Base-by-base conservation (phyloP, 495 filamentous ascomycete genomes). In the Neurospora sp. region DNA sequence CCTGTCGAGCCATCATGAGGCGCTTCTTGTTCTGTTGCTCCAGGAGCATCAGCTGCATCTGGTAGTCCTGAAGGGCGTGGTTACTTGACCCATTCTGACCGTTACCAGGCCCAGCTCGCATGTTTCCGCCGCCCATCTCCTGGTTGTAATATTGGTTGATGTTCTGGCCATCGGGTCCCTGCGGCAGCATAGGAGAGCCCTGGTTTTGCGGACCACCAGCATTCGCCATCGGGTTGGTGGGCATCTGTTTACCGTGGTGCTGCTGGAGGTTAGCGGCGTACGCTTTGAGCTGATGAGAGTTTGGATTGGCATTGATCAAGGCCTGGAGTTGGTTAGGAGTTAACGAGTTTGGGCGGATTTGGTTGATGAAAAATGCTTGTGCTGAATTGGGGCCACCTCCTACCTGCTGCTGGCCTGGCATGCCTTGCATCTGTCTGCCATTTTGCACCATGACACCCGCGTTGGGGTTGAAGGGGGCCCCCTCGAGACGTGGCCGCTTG, bases 1-100 rank as follows among this genome's bases (percentile, higher is more conserved):
- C 96, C 82, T 97, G 93, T 59, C 96, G 91, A 72, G 96, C 96
- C 94, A 97, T 96, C 87, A 98, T 91, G 77, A 99, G 84, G 31
- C 96, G 87, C 78, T 95, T 96, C 87, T 98, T 99, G 77, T 98
- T 99, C 81, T 99, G 96, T 83, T 99, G 96, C 81, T 99, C 96
- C 48, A 99, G 90, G 71, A 99, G 81, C 96, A 98, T 98, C 79
- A 99, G 85, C 78, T 99, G 96, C 96, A 98, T 97, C 83, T 99
- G 96, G 82, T 99, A 98, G 80, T 98, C 96, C 80, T 98, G 95
- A 71, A 99, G 86, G 44, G 96, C 96, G 81, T 97, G 94, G 77
- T 96, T 97, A 79, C 93, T 93, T 69, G 88, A 87, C 70, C 84
- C 85, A 48, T 86, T 83, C 75, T 81, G 82, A 79, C 86, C 84